Percentiles rank a stretch among this genome's conserved stretches.
phyloP scores from a whole-genome alignment of 73 alveolate species.

The Stentor coeruleus region DNA sequence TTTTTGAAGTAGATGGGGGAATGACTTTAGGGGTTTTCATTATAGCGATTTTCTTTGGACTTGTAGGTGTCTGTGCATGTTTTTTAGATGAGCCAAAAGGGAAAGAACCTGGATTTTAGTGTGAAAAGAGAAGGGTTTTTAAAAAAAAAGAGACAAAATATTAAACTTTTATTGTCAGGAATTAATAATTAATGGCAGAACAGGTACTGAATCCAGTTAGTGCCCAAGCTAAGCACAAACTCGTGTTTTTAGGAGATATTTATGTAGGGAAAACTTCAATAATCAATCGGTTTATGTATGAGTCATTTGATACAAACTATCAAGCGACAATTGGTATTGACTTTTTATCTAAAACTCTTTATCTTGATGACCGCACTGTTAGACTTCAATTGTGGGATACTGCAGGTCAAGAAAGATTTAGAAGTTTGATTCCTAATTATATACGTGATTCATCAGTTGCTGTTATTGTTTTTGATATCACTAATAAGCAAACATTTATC shows the following conservation, averaged over 20 bases:
- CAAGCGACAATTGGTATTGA: slow-evolving; percentile 97
- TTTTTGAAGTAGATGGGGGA: background rate
- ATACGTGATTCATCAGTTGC: slow-evolving; percentile 79
- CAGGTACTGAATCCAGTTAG: slow-evolving; percentile 29
- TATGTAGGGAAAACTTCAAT: slow-evolving; percentile 79
- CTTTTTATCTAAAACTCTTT: slow-evolving; percentile 89
- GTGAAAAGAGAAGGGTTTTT: too few species aligned
- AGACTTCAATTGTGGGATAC: slow-evolving; percentile 95
- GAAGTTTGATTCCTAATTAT: slow-evolving; percentile 69
- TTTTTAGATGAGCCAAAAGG: background rate
- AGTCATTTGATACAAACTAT: slow-evolving; percentile 55
- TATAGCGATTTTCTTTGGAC: too few species aligned
- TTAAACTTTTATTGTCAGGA: background rate
- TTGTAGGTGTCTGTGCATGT: background rate
- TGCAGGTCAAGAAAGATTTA: slow-evolving; percentile 89
- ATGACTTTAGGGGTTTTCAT: background rate
- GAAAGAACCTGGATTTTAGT: background rate
- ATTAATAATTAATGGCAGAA: background rate
- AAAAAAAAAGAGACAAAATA: too few species aligned
- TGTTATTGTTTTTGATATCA: slow-evolving; percentile 70
- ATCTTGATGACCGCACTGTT: slow-evolving; percentile 84
- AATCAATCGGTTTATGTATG: slow-evolving; percentile 68
- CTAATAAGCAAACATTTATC: slow-evolving; percentile 53
- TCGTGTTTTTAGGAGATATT: slow-evolving; percentile 74
- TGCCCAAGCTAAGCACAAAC: slow-evolving; percentile 63